phyloP scores from a whole-genome alignment of 495 filamentous ascomycete genomes.

The Hypoxylon crocopeplum region DNA sequence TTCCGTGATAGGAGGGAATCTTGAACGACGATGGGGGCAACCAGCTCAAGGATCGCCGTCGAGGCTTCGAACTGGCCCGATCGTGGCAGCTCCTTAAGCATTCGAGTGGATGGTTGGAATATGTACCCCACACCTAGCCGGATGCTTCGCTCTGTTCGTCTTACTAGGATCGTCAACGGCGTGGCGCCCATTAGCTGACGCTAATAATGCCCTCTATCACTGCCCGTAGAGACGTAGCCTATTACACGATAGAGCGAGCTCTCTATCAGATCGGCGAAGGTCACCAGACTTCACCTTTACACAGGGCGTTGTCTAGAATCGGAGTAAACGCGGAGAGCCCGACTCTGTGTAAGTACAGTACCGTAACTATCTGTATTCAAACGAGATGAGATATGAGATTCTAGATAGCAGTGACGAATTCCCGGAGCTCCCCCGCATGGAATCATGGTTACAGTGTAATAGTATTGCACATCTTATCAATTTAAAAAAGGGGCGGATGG shows the following conservation, averaged over 20 bases:
- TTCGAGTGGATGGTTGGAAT: slow-evolving; percentile 1
- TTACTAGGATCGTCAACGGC: slow-evolving; percentile 18
- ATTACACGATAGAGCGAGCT: slow-evolving; percentile 21
- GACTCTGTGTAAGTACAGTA: slow-evolving; percentile 1
- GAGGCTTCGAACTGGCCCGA: slow-evolving; percentile 4
- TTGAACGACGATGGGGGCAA: neutral
- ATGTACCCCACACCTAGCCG: slow-evolving; percentile 32
- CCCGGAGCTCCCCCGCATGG: slow-evolving; percentile 30
- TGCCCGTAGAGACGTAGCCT: slow-evolving; percentile 9
- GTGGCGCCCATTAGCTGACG: slow-evolving; percentile 34
- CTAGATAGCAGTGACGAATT: slow-evolving; percentile 20
- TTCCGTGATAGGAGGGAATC: slow-evolving; percentile 11
- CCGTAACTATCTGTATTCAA: neutral
- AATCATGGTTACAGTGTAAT: slow-evolving; percentile 11
- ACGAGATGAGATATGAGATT: slow-evolving; percentile 16
- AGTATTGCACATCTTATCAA: slow-evolving; percentile 20
- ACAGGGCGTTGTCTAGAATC: neutral
- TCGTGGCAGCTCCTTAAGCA: slow-evolving; percentile 20
- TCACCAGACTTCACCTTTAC: slow-evolving; percentile 25
- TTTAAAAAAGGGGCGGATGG: slow-evolving; percentile 10
- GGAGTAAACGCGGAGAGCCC: slow-evolving; percentile 18
- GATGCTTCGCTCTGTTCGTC: slow-evolving; percentile 2
- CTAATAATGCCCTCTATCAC: slow-evolving; percentile 24
- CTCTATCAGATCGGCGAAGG: slow-evolving; percentile 13
- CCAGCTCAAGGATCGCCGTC: neutral